Base-by-base conservation (phyloP, 2,329 filamentous ascomycete genomes). In the Aspergillus fijiensis region DNA sequence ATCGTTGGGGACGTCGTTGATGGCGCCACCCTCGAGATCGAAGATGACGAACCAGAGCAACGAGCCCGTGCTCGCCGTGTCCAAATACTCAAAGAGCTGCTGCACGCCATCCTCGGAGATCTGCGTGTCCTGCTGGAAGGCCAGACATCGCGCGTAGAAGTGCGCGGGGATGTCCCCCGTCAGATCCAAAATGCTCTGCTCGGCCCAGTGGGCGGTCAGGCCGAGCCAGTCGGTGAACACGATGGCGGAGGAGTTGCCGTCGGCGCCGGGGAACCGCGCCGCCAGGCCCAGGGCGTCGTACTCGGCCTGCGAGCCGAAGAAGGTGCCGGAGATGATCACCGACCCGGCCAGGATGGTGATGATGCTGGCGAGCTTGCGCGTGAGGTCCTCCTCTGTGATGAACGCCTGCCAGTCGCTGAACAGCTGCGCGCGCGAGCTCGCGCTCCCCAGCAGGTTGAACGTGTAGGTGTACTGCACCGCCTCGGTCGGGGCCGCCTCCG, bases 11-110 rank as follows among this genome's bases (percentile, higher is more conserved):
- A 84, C 75, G 59, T 89, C 85, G 64, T 79, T 81, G 54, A 85
- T 80, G 12, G 85, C 85, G 10, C 87, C 87, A 49, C 85, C 87
- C 16, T 81, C 79, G 1, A 84, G 80, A 68, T 88, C 84, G 67
- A 88, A 89, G 49, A 88, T 86, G 59, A 87, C 74, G 67, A 84
- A 84, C 85, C 86, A 88, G 2, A 85, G 63, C 1, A 82, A 70
- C 0, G 83, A 85, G 2, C 81, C 84, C 59, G 80, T 81, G 55
- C 81, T 69, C 0, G 78, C 70, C 0, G 67, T 65, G 58, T 85
- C 81, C 47, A 88, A 72, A 69, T 84, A 87, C 2, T 77, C 60
- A 68, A 89, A 86, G 4, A 88, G 65, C 0, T 77, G 68, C n/a
- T 79, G 74, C 55, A 86, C 80, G 6, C 76, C 74, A 0, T 55